These are phyloP conservation scores for Carpinus viminea DNA, from an alignment of 306 rosid genomes.

Conservation along the genomic window DNA sequence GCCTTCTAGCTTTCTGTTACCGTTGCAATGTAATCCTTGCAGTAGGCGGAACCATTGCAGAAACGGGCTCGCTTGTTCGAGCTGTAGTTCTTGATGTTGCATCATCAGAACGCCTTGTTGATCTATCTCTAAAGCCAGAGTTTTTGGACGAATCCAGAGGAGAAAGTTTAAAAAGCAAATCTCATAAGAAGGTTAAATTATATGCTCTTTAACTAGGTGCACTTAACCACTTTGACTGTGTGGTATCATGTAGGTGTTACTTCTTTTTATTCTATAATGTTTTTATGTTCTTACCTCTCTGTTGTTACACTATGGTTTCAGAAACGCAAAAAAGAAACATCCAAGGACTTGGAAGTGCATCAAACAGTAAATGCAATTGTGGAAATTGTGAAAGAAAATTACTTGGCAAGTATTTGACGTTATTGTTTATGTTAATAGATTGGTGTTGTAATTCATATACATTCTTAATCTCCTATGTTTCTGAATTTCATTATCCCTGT, in stretches of 20 bases:
- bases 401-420: slow-evolving; percentile 65
- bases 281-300: slow-evolving; percentile 16
- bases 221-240: neutral
- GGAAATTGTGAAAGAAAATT: slow-evolving; percentile 83
- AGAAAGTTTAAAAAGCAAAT: slow-evolving; percentile 42
- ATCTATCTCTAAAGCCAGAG: slow-evolving; percentile 71
- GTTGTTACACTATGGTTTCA: slow-evolving; percentile 33
- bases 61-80: slow-evolving; percentile 62
- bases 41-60: slow-evolving; percentile 59
- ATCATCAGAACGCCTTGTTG: slow-evolving; percentile 73
- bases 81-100: slow-evolving; percentile 89
- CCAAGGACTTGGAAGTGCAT: slow-evolving; percentile 52
- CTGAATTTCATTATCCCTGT: slow-evolving; percentile 26
- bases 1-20: slow-evolving; percentile 13
- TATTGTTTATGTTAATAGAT: slow-evolving; percentile 21
- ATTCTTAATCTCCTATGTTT: slow-evolving; percentile 7
- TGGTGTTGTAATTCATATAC: slow-evolving; percentile 10
- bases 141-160: slow-evolving; percentile 46
- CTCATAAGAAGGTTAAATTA: slow-evolving; percentile 63
- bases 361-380: slow-evolving; percentile 76
- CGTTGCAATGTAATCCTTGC: slow-evolving; percentile 25
- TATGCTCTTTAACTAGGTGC: neutral
- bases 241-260: neutral
- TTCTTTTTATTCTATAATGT: neutral
- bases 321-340: slow-evolving; percentile 75